phyloP scores from a whole-genome alignment of 129 eudicot genomes.

The Silybum marianum region DNA sequence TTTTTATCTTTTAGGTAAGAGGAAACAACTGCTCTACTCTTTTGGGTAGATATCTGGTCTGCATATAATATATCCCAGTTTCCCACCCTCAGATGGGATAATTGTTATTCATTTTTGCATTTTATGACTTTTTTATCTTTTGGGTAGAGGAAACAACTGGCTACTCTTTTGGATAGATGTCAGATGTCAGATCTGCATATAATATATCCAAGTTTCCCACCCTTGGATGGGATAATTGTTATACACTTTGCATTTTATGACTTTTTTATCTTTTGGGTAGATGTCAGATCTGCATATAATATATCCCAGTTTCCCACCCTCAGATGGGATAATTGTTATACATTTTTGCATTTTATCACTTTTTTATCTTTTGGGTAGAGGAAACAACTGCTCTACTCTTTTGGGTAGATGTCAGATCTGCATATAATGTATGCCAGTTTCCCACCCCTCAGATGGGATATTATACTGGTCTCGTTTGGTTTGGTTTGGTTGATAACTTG shows the following conservation, averaged over 20 bases:
- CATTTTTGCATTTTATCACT: not conserved
- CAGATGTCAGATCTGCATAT: not conserved
- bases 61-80: no score
- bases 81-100: not conserved
- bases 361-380: not conserved
- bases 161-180: not conserved
- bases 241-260: no score
- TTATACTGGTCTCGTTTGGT: no score
- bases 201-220: no score
- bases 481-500: not conserved
- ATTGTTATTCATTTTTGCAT: no score
- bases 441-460: not conserved
- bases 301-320: no score
- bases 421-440: no score
- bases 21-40: not conserved
- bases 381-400: not conserved
- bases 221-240: not conserved
- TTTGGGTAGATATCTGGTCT: not conserved
- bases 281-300: not conserved
- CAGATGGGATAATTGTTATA: not conserved
- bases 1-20: not conserved
- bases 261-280: not conserved
- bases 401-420: not conserved
- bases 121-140: not conserved
- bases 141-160: not conserved